A percentile compares a stretch with the other conserved stretches of the same genome.
phyloP scores from a whole-genome alignment of 164 flowering plant species.

The Malania oleifera region DNA sequence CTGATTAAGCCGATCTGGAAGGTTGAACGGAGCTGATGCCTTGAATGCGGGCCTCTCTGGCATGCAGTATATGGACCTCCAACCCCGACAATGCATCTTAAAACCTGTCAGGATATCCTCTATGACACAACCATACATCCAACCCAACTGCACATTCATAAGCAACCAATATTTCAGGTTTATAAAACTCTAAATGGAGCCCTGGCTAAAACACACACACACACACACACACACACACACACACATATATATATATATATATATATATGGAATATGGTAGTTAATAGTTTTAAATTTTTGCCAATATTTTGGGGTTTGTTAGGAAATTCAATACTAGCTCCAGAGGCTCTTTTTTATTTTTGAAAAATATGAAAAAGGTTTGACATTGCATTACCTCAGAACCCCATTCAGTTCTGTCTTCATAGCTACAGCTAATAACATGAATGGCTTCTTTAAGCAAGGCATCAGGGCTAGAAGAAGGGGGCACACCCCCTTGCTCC shows the following conservation, averaged over 20 bases:
- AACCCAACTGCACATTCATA: conserved; percentile 61
- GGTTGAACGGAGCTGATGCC: conserved; percentile 88
- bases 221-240: too few relatives aligned
- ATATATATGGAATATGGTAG: too few relatives aligned
- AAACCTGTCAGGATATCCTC: conserved; percentile 89
- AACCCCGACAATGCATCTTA: conserved; percentile 96
- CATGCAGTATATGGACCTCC: conserved; percentile 94
- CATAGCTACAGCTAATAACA: conserved; percentile 95
- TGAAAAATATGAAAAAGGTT: background rate
- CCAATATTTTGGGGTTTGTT: too few relatives aligned
- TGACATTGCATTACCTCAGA: conserved; percentile 67
- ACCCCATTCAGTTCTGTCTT: conserved; percentile 97
- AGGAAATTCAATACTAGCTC: background rate
- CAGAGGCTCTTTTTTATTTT: background rate
- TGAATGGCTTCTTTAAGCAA: conserved; percentile 96
- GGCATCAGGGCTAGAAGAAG: conserved; percentile 88
- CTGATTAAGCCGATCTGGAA: conserved; percentile 88
- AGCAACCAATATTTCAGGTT: too few relatives aligned
- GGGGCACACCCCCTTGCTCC: conserved; percentile 90
- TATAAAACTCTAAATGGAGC: too few relatives aligned
- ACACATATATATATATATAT: too few relatives aligned
- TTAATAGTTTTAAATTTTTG: too few relatives aligned
- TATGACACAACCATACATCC: conserved; percentile 91
- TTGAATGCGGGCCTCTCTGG: conserved; percentile 78
- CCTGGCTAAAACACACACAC: too few relatives aligned